Conservation (phyloP, 257 asterid species). For the Solanum clarkiae region DNA sequence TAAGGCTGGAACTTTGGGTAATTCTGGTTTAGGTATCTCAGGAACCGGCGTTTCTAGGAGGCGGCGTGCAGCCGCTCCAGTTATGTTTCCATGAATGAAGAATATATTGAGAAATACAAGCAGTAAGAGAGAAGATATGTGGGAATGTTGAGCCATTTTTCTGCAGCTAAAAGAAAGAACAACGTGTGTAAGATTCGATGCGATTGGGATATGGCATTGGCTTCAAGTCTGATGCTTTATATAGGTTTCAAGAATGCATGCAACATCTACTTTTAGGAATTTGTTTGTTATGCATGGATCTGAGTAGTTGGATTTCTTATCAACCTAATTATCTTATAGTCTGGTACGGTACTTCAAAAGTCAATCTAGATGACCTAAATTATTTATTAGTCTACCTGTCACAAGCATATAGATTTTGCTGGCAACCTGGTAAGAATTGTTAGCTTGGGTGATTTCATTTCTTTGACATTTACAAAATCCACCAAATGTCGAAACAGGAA, state of each 20-base stretch:
- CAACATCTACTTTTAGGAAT: neutral
- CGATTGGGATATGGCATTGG: neutral
- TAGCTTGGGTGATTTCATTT: neutral
- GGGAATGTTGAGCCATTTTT: neutral
- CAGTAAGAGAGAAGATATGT: neutral
- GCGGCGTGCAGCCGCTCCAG: neutral
- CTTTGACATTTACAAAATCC: no score
- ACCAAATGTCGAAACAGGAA: no score
- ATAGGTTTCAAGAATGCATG: conserved; percentile 5
- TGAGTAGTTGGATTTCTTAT: conserved; percentile 18
- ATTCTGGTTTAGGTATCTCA: neutral
- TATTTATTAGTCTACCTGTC: neutral
- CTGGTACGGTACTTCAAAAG: neutral
- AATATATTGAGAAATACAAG: neutral
- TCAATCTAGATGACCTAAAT: neutral
- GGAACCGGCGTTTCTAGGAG: neutral
- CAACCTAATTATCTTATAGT: neutral
- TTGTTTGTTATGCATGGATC: conserved; percentile 1
- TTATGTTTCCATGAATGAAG: neutral
- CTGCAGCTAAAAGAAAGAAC: neutral
- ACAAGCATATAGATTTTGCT: neutral
- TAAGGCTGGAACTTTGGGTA: neutral
- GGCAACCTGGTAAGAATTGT: neutral
- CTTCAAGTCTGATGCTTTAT: neutral
- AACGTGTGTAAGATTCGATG: neutral